Evolutionary conservation across 2,329 filamentous ascomycete species (phyloP).

Genomic region (Alternaria longipes): DNA sequence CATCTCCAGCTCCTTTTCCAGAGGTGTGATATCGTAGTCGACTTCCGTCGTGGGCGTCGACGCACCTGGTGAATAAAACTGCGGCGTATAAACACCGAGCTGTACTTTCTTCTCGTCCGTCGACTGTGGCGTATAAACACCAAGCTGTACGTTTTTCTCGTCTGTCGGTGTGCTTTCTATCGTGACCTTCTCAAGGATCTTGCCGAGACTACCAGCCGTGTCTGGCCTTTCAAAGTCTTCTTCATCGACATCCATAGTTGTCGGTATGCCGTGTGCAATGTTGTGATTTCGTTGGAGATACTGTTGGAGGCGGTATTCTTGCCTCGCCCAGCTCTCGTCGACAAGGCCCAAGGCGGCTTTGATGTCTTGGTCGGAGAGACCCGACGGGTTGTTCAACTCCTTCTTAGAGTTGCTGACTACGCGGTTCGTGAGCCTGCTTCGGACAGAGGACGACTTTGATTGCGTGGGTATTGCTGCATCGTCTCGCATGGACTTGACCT

Average conservation of each 20-base stretch:
- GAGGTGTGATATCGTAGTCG: conserved; percentile 27
- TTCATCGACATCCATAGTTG: conserved; percentile 56
- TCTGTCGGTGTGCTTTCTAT: conserved; percentile 56
- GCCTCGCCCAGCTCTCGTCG: conserved; percentile 61
- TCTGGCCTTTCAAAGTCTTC: conserved; percentile 57
- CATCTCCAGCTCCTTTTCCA: conserved; percentile 47
- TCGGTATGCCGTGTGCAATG: conserved; percentile 55
- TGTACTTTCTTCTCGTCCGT: conserved; percentile 51
- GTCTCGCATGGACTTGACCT: conserved; percentile 63
- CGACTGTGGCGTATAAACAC: conserved; percentile 25
- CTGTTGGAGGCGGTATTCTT: conserved; percentile 58
- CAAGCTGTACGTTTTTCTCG: conserved; percentile 50
- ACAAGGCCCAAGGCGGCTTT: conserved; percentile 59
- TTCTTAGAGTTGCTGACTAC: conserved; percentile 39
- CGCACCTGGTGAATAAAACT: neutral
- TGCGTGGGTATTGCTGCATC: conserved; percentile 37
- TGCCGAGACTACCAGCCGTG: conserved; percentile 52
- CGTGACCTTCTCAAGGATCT: conserved; percentile 56
- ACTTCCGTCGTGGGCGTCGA: conserved; percentile 16
- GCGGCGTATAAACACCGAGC: conserved; percentile 26
- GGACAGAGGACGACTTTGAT: conserved; percentile 45
- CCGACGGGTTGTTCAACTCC: conserved; percentile 36
- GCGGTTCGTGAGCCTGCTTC: conserved; percentile 46
- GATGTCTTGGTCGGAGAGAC: conserved; percentile 59
- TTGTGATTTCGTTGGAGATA: conserved; percentile 60